Percentiles rank a stretch among this genome's conserved stretches.
Evolutionary conservation across 345 rosid species (phyloP).

Genomic region (Gossypium arboreum): DNA sequence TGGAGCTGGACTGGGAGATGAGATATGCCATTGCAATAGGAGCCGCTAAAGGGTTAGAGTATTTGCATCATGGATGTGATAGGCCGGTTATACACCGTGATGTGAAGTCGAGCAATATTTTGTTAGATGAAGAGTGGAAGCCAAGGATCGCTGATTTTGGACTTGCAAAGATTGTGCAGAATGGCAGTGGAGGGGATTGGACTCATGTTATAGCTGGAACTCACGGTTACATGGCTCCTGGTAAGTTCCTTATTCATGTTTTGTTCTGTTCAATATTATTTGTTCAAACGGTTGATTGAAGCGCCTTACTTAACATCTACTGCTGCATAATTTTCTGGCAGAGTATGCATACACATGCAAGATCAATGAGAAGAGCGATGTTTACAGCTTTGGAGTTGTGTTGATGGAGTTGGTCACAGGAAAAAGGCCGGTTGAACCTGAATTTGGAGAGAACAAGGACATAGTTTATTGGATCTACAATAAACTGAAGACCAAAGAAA

Average conservation of each 20-base stretch:
- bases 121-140: constrained; percentile 77
- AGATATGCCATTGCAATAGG: constrained; percentile 70
- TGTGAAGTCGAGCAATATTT: constrained; percentile 80
- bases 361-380: constrained; percentile 72
- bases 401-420: constrained; percentile 82
- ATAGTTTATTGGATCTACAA: constrained; percentile 61
- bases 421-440: constrained; percentile 58
- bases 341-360: constrained; percentile 64
- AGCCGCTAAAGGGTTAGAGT: constrained; percentile 78
- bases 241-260: constrained; percentile 31
- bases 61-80: constrained; percentile 76
- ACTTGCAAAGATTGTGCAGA: constrained; percentile 65
- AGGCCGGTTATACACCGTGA: constrained; percentile 79
- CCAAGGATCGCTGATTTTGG: constrained; percentile 91
- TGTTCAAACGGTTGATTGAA: neutral
- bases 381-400: constrained; percentile 87
- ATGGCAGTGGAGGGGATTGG: constrained; percentile 46
- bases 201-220: constrained; percentile 63
- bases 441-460: constrained; percentile 62
- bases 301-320: neutral
- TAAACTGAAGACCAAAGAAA: constrained; percentile 36
- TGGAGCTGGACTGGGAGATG: constrained; percentile 58
- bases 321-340: constrained; percentile 24
- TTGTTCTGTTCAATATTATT: neutral
- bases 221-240: constrained; percentile 90